Base-by-base conservation (phyloP, 75 land plant genomes). In the Pseudotsuga menziesii region DNA sequence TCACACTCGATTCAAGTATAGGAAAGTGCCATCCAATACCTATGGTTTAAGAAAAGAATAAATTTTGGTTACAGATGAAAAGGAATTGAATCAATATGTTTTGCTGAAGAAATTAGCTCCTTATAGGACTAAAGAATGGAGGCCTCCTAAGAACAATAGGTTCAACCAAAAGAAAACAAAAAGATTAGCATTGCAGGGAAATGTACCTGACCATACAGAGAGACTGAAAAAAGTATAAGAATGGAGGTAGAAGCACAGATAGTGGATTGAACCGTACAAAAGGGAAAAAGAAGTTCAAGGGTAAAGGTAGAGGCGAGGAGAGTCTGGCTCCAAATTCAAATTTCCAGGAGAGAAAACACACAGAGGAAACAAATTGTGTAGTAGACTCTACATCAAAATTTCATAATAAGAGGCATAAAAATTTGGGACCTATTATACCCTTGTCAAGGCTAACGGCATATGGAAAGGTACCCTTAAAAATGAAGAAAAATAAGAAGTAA, bases 81-180 rank as follows among this genome's bases (percentile, higher is more conserved):
- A 86, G 81, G 98, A 97, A 9, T 81, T 97, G 80, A 97, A 97
- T 78, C 99, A 97, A 77, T 90, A 85, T 82, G 98, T 97, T 76
- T 91, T 98, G 1, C 17, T 97, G 58, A 97, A 94, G 83, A 94
- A 88, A 76, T 56, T 97, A 35, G 99, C 95, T 75, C 95, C 99
- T 15, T 97, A 97, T 57, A 79, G 85, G 39, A 86, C 88, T 32
- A 82, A 83, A 32, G 99, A 94, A 77, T 97, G 93, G 93, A 89
- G 89, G 83, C 87, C 92, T 41, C 82, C 88, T 2, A 74, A 79
- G 74, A 74, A 25, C 15, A 82, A 86, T 75, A 74, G 77, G 29
- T 74, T 79, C 32, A 75, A 83, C 29, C 80, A 74, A 72, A 96
- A 96, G 80, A 58, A 63, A 69, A 85, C 83, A 77, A 80, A 77